A percentile compares a stretch with the other conserved stretches of the same genome.
These are phyloP conservation scores for Cylindrodendrum hubeiense DNA, from an alignment of 2,329 filamentous ascomycete species.

Conservation along the genomic window DNA sequence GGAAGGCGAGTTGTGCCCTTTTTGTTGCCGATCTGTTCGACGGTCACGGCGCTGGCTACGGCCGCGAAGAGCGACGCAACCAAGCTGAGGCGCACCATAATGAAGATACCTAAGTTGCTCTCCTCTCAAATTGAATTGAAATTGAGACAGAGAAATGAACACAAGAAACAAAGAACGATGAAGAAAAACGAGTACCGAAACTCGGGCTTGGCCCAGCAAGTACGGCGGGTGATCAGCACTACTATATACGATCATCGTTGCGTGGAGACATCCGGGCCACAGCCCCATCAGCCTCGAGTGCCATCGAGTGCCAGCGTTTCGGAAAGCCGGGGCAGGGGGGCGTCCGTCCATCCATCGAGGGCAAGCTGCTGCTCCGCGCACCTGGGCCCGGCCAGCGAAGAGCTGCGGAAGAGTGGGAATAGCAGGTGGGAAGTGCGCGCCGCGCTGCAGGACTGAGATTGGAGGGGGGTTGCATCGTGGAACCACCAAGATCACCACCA, in stretches of 20 bases:
- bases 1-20: constrained; percentile 49
- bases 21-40: constrained; percentile 40
- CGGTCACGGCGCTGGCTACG: constrained; percentile 45
- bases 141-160: neutral
- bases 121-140: neutral
- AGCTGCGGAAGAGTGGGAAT: constrained; percentile 2
- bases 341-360: neutral
- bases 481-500: neutral
- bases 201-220: constrained; percentile 3
- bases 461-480: constrained; percentile 12
- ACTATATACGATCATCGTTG: constrained; percentile 14
- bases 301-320: neutral
- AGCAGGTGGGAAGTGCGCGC: neutral
- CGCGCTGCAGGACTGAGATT: constrained; percentile 17
- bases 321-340: neutral
- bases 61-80: constrained; percentile 52
- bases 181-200: constrained; percentile 5
- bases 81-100: constrained; percentile 52
- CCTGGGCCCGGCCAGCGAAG: neutral
- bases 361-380: neutral
- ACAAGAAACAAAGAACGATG: too few relatives aligned
- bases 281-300: constrained; percentile 2
- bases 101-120: constrained; percentile 7
- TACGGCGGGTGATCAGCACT: neutral
- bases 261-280: constrained; percentile 2